phyloP scores from a whole-genome alignment of 2,329 filamentous ascomycete genomes.

The Chaetothyriales sp. region DNA sequence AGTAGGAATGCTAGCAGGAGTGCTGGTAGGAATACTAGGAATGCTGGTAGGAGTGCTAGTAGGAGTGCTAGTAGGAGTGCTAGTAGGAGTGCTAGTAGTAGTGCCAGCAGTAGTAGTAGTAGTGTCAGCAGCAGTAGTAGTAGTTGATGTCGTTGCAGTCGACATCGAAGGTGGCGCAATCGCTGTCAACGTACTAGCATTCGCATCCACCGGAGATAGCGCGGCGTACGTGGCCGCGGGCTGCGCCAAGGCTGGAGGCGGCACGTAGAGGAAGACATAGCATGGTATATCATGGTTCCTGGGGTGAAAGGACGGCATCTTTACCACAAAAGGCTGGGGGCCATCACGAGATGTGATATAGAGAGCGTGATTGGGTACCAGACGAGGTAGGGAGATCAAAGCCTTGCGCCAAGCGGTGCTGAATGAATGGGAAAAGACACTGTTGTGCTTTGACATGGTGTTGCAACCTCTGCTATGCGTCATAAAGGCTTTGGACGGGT shows the following conservation, averaged over 20 bases:
- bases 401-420: constrained; percentile 16
- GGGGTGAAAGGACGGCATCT: constrained; percentile 9
- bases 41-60: too few species aligned
- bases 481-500: too few species aligned
- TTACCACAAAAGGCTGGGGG: constrained; percentile 15
- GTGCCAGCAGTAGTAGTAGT: neutral
- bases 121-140: neutral
- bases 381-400: constrained; percentile 14
- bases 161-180: too few species aligned
- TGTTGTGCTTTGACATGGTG: neutral
- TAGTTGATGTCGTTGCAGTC: neutral
- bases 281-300: constrained; percentile 14
- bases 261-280: constrained; percentile 11
- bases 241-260: neutral
- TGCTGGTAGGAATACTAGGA: too few species aligned
- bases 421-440: constrained; percentile 8
- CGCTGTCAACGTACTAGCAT: neutral
- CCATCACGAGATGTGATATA: constrained; percentile 16
- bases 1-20: too few species aligned
- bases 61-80: too few species aligned
- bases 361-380: constrained; percentile 15
- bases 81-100: too few species aligned
- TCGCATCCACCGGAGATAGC: too few species aligned
- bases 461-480: neutral
- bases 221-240: too few species aligned